Conservation (phyloP, 2,329 filamentous ascomycete genomes). For the Cercospora sp. region DNA sequence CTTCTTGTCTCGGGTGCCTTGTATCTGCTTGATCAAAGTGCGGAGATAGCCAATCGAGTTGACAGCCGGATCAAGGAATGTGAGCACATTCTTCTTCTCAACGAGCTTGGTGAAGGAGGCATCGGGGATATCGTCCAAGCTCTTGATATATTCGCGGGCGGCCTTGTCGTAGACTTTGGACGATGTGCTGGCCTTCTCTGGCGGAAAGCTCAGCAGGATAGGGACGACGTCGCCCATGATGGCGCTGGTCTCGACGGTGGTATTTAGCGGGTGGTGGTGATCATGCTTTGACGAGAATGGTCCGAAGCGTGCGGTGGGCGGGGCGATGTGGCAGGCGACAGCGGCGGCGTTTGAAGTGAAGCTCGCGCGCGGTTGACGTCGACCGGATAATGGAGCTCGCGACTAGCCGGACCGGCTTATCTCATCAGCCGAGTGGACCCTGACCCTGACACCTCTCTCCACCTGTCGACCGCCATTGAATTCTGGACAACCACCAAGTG, state of each 20-base stretch:
- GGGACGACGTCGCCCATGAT: conserved; percentile 32
- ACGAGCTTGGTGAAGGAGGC: conserved; percentile 41
- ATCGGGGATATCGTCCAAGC: conserved; percentile 38
- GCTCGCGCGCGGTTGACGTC: conserved; percentile 9
- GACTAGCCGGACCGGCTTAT: conserved; percentile 3
- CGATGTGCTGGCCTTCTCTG: conserved; percentile 29
- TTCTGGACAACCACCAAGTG: not conserved
- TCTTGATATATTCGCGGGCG: conserved; percentile 39
- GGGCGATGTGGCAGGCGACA: not conserved
- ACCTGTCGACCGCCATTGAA: not conserved
- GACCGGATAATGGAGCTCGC: not conserved
- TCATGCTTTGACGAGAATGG: conserved; percentile 10
- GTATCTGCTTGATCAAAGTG: conserved; percentile 48
- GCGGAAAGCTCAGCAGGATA: conserved; percentile 39
- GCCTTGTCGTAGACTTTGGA: conserved; percentile 44
- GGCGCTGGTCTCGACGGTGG: conserved; percentile 3
- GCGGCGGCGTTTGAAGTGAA: conserved; percentile 11
- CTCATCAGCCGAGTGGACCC: not conserved
- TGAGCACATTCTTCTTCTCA: conserved; percentile 44
- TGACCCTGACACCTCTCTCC: conserved; percentile 2
- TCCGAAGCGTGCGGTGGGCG: not conserved
- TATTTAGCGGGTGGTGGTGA: not conserved
- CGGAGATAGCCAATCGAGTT: conserved; percentile 62
- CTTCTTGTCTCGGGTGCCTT: conserved; percentile 31
- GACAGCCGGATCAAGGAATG: conserved; percentile 55